phyloP scores from a whole-genome alignment of 805 yeast genomes.

The Metschnikowia amazonensis region DNA sequence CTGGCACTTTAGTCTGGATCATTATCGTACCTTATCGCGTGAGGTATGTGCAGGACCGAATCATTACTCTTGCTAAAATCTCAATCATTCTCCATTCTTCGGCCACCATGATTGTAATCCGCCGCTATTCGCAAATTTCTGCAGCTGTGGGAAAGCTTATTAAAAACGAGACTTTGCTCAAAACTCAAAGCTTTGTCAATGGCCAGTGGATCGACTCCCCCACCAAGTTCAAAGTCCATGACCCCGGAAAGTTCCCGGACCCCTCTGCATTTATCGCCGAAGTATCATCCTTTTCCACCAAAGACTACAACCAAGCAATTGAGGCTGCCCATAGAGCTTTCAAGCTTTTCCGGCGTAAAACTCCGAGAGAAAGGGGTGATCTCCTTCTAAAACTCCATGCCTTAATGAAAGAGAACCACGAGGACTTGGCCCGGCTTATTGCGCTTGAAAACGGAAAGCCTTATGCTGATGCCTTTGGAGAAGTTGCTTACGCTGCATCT shows the following conservation, averaged over 20 bases:
- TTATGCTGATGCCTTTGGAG: constrained; percentile 66
- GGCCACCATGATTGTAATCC: not conserved
- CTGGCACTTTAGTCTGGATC: not conserved
- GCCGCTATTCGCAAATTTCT: constrained; percentile 4
- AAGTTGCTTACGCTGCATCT: constrained; percentile 61
- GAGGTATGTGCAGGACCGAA: not conserved
- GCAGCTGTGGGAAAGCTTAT: constrained; percentile 17
- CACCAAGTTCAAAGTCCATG: constrained; percentile 56
- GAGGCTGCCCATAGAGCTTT: constrained; percentile 53
- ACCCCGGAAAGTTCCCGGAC: constrained; percentile 60
- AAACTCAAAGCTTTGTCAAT: constrained; percentile 61
- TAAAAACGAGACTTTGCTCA: constrained; percentile 49
- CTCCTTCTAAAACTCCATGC: constrained; percentile 50
- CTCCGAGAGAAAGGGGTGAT: constrained; percentile 54
- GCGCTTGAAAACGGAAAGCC: constrained; percentile 77
- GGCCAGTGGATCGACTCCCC: constrained; percentile 65
- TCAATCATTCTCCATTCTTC: not conserved
- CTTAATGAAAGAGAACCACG: constrained; percentile 52
- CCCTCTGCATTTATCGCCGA: constrained; percentile 44
- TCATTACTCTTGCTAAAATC: not conserved
- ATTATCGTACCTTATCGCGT: constrained; percentile 1
- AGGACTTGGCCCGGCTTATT: constrained; percentile 61
- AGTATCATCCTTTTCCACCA: constrained; percentile 51
- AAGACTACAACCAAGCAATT: constrained; percentile 56
- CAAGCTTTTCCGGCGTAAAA: constrained; percentile 45